Evolutionary conservation across 2,329 filamentous ascomycete species (phyloP), one percentile per base, ranked within the genome.

Genomic region (Curvularia hawaiiensis): DNA sequence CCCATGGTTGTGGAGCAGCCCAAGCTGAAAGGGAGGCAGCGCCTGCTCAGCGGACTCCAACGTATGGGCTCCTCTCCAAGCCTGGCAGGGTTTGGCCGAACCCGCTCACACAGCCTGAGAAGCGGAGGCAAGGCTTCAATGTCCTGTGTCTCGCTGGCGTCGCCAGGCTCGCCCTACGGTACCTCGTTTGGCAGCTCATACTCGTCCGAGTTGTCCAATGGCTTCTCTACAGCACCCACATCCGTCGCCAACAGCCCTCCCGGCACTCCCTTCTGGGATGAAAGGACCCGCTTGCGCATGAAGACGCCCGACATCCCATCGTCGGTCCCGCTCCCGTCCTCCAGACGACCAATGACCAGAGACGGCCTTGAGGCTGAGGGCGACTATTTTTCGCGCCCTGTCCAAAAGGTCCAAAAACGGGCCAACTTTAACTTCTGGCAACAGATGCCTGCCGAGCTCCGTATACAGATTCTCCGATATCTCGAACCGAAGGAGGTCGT

Each of bases 41-140:
- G 88, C 58, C 77, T 96, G 33, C 80, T 96, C 18, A 87, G 88
- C 61, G 86, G 88, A 31, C 83, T 96, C 48, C 89, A 94, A 61
- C 88, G 91, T 56, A 94, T 96, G 70, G 88, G 90, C 11, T 96
- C 92, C 0, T 91, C 89, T 7, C 88, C 90, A 1, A 90, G 90
- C 16, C 79, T 96, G 50, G 81, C 84, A 40, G 84, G 85, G 56
- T 76, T 87, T 52, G 84, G 86, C 54, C 85, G 89, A 58, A 80
- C 86, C 26, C 83, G 87, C 54, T 88, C 91, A 7, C 83, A 85
- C 56, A 88, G 85, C 69, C 90, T 89, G 68, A 86, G 88, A 10
- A 88, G 78, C 52, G 78, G 81, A 60, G 80, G 80, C 18, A 92
- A 82, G 79, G 86, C 82, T 3, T 88, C 86, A 11, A 82, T 88